phyloP scores from a whole-genome alignment of 176 grass and related monocot genomes.

The Oryza meridionalis region DNA sequence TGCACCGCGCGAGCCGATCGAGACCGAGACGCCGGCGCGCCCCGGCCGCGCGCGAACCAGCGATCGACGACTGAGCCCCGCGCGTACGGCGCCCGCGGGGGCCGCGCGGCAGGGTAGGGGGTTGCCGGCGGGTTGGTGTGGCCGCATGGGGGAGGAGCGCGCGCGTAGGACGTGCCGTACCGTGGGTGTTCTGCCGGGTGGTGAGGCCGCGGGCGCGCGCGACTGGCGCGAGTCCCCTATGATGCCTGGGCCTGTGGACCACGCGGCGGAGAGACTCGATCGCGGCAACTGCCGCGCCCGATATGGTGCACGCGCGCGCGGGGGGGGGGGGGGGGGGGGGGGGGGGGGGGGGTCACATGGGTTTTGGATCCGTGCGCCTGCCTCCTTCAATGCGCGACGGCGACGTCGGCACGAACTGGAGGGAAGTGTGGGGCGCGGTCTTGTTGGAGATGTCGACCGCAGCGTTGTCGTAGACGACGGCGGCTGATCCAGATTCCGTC shows the following conservation, averaged over 20 bases:
- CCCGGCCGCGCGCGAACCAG: too few relatives aligned
- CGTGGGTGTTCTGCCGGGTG: not conserved
- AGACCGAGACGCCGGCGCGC: not conserved
- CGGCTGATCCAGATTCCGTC: not conserved
- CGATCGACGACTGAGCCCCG: too few relatives aligned
- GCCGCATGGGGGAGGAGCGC: too few relatives aligned
- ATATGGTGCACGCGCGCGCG: not conserved
- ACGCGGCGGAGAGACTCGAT: not conserved
- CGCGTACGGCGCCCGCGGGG: too few relatives aligned
- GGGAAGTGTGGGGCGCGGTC: not conserved
- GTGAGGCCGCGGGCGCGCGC: not conserved
- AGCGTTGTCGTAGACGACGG: not conserved
- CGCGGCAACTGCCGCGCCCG: not conserved
- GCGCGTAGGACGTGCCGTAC: not conserved
- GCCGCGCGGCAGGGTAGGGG: too few relatives aligned
- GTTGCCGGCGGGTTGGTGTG: too few relatives aligned
- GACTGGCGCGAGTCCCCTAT: too few relatives aligned
- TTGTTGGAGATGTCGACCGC: not conserved
- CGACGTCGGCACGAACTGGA: not conserved
- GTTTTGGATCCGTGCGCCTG: constrained; percentile 3
- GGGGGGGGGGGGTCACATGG: not conserved
- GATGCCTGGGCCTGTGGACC: not conserved
- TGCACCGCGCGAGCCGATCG: not conserved
- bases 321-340: too few relatives aligned
- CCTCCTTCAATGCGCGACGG: not conserved